Percentiles rank a stretch among this genome's conserved stretches.
phyloP scores from a whole-genome alignment of 148 eudicot species.

The Suaeda aralocaspica region DNA sequence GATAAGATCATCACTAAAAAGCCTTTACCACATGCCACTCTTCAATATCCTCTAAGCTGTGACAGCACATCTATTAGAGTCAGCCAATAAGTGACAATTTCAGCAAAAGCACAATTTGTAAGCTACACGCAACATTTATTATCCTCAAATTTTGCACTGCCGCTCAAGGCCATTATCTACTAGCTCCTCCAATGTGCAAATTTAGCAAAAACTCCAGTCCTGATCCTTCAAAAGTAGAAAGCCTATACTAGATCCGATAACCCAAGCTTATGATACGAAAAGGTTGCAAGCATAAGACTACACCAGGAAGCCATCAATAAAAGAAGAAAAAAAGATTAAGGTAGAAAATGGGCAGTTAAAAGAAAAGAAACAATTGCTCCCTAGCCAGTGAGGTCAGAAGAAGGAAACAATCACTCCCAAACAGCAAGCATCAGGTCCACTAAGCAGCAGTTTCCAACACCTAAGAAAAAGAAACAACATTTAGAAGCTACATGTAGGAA shows the following conservation, averaged over 20 bases:
- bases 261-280: constrained; percentile 14
- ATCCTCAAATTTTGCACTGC: constrained; percentile 25
- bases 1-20: constrained; percentile 19
- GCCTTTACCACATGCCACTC: constrained; percentile 9
- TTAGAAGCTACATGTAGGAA: neutral
- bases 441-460: constrained; percentile 19
- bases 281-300: constrained; percentile 7
- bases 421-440: constrained; percentile 23
- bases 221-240: constrained; percentile 16
- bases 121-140: constrained; percentile 21
- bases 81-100: constrained; percentile 6
- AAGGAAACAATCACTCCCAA: constrained; percentile 13
- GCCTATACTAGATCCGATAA: constrained; percentile 20
- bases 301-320: constrained; percentile 4
- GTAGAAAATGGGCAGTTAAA: constrained; percentile 3
- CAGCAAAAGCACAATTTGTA: constrained; percentile 9
- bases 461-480: constrained; percentile 25
- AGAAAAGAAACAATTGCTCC: constrained; percentile 6
- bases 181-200: constrained; percentile 19
- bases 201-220: constrained; percentile 18
- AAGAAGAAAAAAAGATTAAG: constrained; percentile 1
- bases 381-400: constrained; percentile 11
- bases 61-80: constrained; percentile 13
- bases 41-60: constrained; percentile 18
- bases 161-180: constrained; percentile 29